A percentile compares a stretch with the other conserved stretches of the same genome.
phyloP scores from a whole-genome alignment of 768 basidiomycete species.

The Termitomyces sp. region DNA sequence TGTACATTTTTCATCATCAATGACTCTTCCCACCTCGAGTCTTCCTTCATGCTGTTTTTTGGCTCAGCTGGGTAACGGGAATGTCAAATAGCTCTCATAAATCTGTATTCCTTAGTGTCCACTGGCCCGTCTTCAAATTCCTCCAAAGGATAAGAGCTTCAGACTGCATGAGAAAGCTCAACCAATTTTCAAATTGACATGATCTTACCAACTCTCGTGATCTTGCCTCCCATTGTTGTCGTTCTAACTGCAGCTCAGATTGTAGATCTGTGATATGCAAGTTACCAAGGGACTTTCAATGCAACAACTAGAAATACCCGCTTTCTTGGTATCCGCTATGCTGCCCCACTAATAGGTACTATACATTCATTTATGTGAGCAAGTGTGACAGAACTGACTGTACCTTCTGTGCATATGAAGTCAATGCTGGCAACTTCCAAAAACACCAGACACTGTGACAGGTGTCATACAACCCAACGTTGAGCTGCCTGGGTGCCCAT shows the following conservation, averaged over 20 bases:
- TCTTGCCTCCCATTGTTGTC: background rate
- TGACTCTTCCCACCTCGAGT: background rate
- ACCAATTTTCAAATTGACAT: background rate
- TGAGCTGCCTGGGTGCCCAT: constrained; percentile 30
- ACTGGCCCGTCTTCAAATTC: background rate
- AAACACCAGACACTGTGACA: constrained; percentile 19
- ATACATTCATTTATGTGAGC: background rate
- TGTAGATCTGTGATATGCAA: constrained; percentile 42
- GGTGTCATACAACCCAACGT: constrained; percentile 29
- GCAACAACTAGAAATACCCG: constrained; percentile 27
- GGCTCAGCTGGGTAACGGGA: background rate
- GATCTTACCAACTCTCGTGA: background rate
- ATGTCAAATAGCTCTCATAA: background rate
- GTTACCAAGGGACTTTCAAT: constrained; percentile 38
- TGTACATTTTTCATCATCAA: background rate
- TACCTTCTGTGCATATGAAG: constrained; percentile 16
- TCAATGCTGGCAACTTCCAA: constrained; percentile 32
- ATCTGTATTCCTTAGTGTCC: background rate
- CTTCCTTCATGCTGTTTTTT: no score
- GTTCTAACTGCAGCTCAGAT: constrained; percentile 14
- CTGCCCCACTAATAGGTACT: constrained; percentile 44
- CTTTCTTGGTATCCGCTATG: constrained; percentile 46
- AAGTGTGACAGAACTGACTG: background rate
- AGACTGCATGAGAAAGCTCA: background rate
- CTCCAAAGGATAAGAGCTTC: background rate